A percentile compares a stretch with the other conserved stretches of the same genome.
These are phyloP conservation scores for Populus pruinosa DNA, from an alignment of 345 rosid species.

Conservation along the genomic window DNA sequence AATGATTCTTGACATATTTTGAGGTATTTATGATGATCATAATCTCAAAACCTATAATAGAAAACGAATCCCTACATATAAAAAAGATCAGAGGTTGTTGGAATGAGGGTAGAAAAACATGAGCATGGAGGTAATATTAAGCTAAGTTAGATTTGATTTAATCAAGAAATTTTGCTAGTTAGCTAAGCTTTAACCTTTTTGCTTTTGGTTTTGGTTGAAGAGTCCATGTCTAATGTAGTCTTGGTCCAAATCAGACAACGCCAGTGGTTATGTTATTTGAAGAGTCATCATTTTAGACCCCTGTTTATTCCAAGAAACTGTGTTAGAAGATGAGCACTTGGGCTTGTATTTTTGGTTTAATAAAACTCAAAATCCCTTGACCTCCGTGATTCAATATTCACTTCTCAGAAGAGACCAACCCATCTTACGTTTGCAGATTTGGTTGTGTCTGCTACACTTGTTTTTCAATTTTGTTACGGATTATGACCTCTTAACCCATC, in stretches of 20 bases:
- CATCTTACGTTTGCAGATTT: conserved; percentile 5
- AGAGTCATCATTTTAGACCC: neutral
- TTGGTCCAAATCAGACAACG: neutral
- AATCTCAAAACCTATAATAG: neutral
- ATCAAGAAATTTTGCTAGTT: neutral
- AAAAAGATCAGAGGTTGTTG: neutral
- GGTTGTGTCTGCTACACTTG: neutral
- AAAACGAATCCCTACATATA: conserved; percentile 1
- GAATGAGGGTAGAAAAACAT: neutral
- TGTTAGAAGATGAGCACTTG: neutral
- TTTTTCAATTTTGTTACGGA: neutral
- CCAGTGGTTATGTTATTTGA: neutral
- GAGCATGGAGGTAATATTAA: neutral
- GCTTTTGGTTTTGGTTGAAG: neutral
- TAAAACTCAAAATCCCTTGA: neutral
- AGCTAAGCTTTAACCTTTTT: neutral
- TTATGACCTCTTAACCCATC: conserved; percentile 2
- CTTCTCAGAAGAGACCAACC: neutral
- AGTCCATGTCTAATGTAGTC: neutral
- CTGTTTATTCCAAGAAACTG: neutral
- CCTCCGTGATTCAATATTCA: conserved; percentile 5
- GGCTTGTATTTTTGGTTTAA: neutral
- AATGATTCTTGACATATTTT: neutral
- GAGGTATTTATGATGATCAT: neutral
- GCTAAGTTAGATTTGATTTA: neutral